Conservation (phyloP, 2,329 filamentous ascomycete genomes). For the Aspergillus neoniger region DNA sequence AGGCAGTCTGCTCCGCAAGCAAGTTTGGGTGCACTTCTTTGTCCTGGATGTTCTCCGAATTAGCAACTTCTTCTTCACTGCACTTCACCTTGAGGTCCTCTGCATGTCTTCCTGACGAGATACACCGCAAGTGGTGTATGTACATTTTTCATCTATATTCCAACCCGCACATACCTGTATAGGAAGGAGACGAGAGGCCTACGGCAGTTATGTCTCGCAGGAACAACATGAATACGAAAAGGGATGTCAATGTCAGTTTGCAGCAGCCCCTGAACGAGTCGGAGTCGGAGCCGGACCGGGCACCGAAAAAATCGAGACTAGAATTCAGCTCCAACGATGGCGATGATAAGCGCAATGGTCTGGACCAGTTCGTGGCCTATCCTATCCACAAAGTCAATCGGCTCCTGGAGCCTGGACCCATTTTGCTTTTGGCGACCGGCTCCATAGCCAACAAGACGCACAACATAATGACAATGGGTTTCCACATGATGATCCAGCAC, state of each 20-base stretch:
- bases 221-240: not conserved
- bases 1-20: not conserved
- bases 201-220: not conserved
- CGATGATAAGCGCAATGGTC: not conserved
- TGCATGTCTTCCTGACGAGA: not conserved
- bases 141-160: not conserved
- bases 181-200: not conserved
- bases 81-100: not conserved
- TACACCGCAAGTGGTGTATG: not conserved
- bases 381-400: slow-evolving; percentile 9
- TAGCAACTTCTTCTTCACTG: not conserved
- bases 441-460: slow-evolving; percentile 6
- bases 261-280: not conserved
- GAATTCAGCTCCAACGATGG: not conserved
- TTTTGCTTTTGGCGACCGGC: slow-evolving; percentile 4
- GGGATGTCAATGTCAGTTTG: not conserved
- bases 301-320: not conserved
- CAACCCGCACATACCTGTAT: not conserved
- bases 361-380: slow-evolving; percentile 4
- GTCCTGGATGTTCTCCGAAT: not conserved
- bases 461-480: slow-evolving; percentile 10
- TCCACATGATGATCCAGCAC: slow-evolving; percentile 10
- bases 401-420: slow-evolving; percentile 4
- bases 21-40: not conserved
- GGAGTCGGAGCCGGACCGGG: not conserved